phyloP scores from a whole-genome alignment of 2,329 filamentous ascomycete genomes.

The Chrysosporium keratinophilum region DNA sequence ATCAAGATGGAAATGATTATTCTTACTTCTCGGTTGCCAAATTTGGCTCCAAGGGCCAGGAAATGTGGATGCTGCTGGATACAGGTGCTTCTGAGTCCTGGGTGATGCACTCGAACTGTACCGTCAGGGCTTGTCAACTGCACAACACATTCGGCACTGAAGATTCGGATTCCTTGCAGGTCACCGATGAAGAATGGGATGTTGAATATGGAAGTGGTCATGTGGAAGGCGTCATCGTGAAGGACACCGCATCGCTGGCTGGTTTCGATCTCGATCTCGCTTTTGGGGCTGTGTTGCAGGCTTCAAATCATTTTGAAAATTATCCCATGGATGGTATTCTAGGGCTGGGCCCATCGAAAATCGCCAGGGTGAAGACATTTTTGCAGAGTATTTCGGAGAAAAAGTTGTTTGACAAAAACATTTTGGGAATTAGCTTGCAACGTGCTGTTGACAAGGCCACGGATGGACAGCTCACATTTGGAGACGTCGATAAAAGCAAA shows the following conservation, averaged over 20 bases:
- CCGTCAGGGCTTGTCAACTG: constrained; percentile 52
- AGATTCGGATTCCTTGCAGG: constrained; percentile 55
- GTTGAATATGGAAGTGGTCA: constrained; percentile 69
- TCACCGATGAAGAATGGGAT: constrained; percentile 46
- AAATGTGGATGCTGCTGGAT: constrained; percentile 46
- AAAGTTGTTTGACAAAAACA: constrained; percentile 51
- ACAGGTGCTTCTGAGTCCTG: constrained; percentile 59
- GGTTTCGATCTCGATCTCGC: constrained; percentile 48
- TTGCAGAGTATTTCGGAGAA: constrained; percentile 51
- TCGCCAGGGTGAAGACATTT: constrained; percentile 48
- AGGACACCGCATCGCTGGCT: constrained; percentile 57
- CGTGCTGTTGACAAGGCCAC: constrained; percentile 55
- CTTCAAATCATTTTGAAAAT: constrained; percentile 61
- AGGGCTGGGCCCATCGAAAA: constrained; percentile 57
- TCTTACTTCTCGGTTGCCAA: constrained; percentile 45
- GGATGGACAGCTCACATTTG: constrained; percentile 69
- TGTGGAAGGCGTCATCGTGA: constrained; percentile 56
- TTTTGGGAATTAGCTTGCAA: constrained; percentile 62
- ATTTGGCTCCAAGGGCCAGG: constrained; percentile 41
- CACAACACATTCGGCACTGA: constrained; percentile 60
- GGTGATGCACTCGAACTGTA: constrained; percentile 67
- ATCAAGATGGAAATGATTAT: constrained; percentile 45
- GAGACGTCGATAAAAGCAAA: constrained; percentile 55
- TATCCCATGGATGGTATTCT: constrained; percentile 86
- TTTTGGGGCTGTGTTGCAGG: constrained; percentile 62